A percentile compares a stretch with the other conserved stretches of the same genome.
Evolutionary conservation across 2,329 filamentous ascomycete genomes (phyloP).

Genomic region (Erysiphe pisi): DNA sequence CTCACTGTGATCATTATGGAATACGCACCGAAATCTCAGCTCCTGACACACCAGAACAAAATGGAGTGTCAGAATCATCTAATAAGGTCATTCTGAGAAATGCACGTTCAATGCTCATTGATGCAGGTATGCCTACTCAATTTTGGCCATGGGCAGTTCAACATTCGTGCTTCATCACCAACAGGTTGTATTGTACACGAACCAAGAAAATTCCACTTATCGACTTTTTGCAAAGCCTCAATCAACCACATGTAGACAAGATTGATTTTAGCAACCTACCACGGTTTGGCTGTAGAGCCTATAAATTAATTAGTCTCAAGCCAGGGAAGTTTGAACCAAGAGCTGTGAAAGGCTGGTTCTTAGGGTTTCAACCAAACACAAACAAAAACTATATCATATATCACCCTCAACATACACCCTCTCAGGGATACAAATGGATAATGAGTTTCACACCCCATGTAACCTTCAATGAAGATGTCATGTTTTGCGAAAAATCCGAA

Average conservation of each 20-base stretch:
- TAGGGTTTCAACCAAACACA: too few relatives aligned
- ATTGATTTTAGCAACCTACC: conserved; percentile 1
- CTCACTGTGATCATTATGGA: background rate
- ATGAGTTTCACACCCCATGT: background rate
- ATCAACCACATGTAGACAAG: too few relatives aligned
- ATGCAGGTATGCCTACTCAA: background rate
- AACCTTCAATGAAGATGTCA: conserved; percentile 21
- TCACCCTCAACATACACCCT: background rate
- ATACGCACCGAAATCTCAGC: too few relatives aligned
- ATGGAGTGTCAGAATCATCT: too few relatives aligned
- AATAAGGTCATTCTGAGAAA: too few relatives aligned
- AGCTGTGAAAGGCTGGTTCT: too few relatives aligned
- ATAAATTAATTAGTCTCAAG: background rate
- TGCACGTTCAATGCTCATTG: conserved; percentile 9
- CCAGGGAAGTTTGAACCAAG: background rate
- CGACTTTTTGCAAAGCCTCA: too few relatives aligned
- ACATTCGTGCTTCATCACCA: too few relatives aligned
- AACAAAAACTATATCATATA: background rate
- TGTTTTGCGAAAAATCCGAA: too few relatives aligned
- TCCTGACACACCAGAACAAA: too few relatives aligned
- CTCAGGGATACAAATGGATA: conserved; percentile 2
- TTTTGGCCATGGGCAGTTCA: conserved; percentile 7
- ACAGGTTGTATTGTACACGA: too few relatives aligned
- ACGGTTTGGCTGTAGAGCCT: background rate
- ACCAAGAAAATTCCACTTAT: too few relatives aligned